Base-by-base conservation (phyloP, 495 filamentous ascomycete species). In the Tuber melanosporum region DNA sequence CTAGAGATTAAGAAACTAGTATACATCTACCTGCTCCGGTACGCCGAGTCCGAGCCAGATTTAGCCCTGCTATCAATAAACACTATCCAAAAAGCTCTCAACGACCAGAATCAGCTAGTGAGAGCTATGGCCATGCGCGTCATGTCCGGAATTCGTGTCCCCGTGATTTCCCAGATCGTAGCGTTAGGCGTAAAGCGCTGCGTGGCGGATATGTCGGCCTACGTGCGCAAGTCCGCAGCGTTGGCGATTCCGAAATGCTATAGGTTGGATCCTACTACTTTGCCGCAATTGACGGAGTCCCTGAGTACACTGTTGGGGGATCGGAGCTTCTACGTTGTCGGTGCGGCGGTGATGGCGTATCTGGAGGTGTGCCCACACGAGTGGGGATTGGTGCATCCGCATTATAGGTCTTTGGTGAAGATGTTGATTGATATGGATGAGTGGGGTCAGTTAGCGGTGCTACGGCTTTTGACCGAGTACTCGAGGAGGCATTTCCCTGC, bases 391-490 rank as follows among this genome's bases (percentile, higher is more conserved):
- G 89, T 99, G 73, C 96, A 99, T 85, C 90, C 92, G 81, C 92
- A 95, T 82, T 99, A 98, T 83, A 89, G 92, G 76, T 86, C 88
- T 71, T 85, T 99, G 70, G 90, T 95, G 62, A 92, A 90, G 84
- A 97, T 97, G 86, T 85, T 98, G 44, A 93, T 98, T 43, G 95
- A 98, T 82, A 99, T 99, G 95, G 95, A 99, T 85, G 95, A 99
- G 84, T 99, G 95, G 95, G 91, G 93, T 70, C 95, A 99, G 84
- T 84, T 98, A 3, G 91, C 92, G 0, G 92, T 92, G 15, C 79
- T 98, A 79, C 89, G 90, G 70, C 85, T 98, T 76, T 89, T 98
- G 89, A 91, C 91, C 8, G 83, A 90, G 42, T 99, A 99, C 81
- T 90, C 93, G 8, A 89, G 95, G 42, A 91, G 90, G 85, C 98